These are phyloP conservation scores for Xylaria sp. DNA, from an alignment of 2,329 filamentous ascomycete genomes.

Conservation along the genomic window DNA sequence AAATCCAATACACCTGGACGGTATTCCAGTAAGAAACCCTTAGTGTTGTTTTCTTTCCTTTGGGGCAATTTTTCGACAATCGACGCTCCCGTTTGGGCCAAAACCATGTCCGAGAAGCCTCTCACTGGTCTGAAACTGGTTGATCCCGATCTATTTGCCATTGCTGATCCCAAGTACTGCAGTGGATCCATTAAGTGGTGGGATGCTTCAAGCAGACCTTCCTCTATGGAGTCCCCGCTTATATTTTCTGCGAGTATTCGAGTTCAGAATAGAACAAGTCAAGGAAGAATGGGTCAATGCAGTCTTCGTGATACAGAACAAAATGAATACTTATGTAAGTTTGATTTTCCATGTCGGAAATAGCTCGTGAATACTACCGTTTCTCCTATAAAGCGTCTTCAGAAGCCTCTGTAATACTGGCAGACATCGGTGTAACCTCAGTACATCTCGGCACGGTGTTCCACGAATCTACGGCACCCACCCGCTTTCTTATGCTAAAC, in stretches of 20 bases:
- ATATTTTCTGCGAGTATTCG: slow-evolving; percentile 30
- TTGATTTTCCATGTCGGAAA: background rate
- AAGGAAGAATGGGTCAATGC: slow-evolving; percentile 36
- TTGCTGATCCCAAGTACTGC: background rate
- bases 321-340: slow-evolving; percentile 27
- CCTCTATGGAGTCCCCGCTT: slow-evolving; percentile 25
- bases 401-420: background rate
- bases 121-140: background rate
- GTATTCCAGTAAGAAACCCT: slow-evolving; percentile 1
- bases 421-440: background rate
- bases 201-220: slow-evolving; percentile 16
- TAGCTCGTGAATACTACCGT: background rate
- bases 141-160: background rate
- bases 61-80: background rate
- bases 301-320: slow-evolving; percentile 27
- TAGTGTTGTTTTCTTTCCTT: background rate
- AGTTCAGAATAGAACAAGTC: slow-evolving; percentile 27
- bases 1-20: slow-evolving; percentile 12
- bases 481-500: background rate
- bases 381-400: background rate
- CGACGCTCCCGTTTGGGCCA: background rate
- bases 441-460: background rate
- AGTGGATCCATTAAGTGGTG: slow-evolving; percentile 30
- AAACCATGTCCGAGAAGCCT: background rate
- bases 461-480: background rate